phyloP scores from a whole-genome alignment of 345 rosid species.

The Eucalyptus brandiana region DNA sequence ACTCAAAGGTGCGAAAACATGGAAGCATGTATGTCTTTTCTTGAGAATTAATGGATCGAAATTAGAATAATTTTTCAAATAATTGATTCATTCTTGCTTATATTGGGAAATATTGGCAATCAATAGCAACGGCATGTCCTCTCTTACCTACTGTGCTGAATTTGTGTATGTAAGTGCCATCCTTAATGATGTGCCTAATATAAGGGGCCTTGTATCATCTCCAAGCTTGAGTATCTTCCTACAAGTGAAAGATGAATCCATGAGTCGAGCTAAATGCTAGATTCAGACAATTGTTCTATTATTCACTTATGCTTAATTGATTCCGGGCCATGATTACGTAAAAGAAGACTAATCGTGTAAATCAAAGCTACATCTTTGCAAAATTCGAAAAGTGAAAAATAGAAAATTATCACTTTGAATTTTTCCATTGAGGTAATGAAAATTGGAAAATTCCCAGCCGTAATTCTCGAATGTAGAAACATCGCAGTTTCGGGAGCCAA shows the following conservation, averaged over 20 bases:
- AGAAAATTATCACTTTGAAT: background rate
- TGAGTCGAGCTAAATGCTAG: background rate
- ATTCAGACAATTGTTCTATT: background rate
- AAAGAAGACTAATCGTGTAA: background rate
- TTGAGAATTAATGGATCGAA: background rate
- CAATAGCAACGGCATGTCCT: background rate
- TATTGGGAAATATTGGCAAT: background rate
- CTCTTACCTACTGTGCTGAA: background rate
- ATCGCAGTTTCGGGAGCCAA: background rate
- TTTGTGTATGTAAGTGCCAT: background rate
- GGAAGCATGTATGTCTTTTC: background rate
- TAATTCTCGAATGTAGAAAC: background rate
- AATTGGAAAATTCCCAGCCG: background rate
- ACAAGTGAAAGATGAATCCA: background rate
- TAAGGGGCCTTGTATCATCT: background rate
- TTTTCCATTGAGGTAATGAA: background rate
- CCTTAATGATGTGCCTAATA: background rate
- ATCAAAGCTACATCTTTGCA: background rate
- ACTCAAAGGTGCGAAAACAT: too few species aligned
- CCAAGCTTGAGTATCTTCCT: background rate
- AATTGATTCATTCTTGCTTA: background rate
- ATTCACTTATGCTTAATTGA: background rate
- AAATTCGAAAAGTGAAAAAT: background rate
- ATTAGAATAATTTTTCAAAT: background rate
- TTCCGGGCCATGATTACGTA: background rate